Percentiles rank a stretch among this genome's conserved stretches.
phyloP scores from a whole-genome alignment of 495 filamentous ascomycete genomes.

The Aspergillus ostianus region DNA sequence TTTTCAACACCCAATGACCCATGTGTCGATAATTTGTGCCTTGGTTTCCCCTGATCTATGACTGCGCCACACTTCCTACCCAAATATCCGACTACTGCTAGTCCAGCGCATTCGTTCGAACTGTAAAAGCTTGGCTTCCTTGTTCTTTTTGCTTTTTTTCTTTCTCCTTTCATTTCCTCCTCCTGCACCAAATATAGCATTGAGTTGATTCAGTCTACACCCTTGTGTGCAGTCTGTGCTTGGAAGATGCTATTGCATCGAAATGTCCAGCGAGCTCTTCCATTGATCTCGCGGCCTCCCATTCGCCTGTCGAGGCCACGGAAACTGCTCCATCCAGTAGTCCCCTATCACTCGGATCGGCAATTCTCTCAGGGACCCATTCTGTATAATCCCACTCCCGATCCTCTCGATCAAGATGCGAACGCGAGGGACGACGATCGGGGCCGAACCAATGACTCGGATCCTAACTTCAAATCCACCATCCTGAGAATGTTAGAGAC shows the following conservation, averaged over 20 bases:
- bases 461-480: conserved; percentile 45
- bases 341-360: conserved; percentile 18
- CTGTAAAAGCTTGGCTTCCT: not conserved
- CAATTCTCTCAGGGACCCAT: conserved; percentile 32
- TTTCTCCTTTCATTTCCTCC: not conserved
- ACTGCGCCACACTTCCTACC: not conserved
- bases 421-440: conserved; percentile 30
- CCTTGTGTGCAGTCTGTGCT: not conserved
- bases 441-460: conserved; percentile 24
- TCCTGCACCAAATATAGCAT: no score
- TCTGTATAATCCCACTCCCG: conserved; percentile 21
- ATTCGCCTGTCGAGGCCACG: conserved; percentile 19
- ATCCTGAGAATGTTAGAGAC: conserved; percentile 80
- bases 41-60: not conserved
- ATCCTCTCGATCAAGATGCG: conserved; percentile 35
- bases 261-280: conserved; percentile 23
- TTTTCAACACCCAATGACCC: not conserved
- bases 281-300: conserved; percentile 19
- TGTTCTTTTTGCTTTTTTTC: not conserved
- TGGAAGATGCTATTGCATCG: conserved; percentile 18
- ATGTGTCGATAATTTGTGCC: not conserved
- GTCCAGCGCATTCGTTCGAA: not conserved
- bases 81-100: not conserved
- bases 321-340: conserved; percentile 6
- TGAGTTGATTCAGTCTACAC: not conserved